Base-by-base conservation (phyloP, 352 stramenopile genomes). In the Aphanomyces cochlioides region DNA sequence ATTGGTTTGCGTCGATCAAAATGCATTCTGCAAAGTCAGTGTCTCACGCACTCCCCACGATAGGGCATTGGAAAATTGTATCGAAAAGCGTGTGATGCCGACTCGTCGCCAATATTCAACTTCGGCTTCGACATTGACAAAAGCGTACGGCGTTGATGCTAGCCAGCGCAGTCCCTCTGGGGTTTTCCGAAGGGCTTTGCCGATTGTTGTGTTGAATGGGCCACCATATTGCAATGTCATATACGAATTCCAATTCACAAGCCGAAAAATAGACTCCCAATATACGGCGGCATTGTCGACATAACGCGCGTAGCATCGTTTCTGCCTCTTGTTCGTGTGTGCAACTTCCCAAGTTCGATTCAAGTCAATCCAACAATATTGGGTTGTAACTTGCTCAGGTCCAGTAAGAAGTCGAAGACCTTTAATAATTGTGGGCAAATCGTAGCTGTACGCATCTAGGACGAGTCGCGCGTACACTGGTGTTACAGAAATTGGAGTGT, bases 321-420 rank as follows among this genome's bases (percentile, higher is more conserved):
- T 4, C 28, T 70, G 64, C 1, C 64, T 47, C 13, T 4, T 13
- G 3, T 4, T 5, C 2, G 64, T 61, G 64, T 70, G 64, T 19
- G 64, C 64, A 4, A 70, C 48, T 36, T 70, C 64, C 64, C 64
- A 70, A n/a, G 45, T 60, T 8, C 34, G 12, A 36, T 63, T 61
- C 8, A 63, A 61, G 40, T 70, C 64, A 17, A 70, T 37, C 64
- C 64, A 70, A 37, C 64, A 70, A 38, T 39, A 56, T 19, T 69
- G 63, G 5, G 63, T 59, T 7, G 19, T 17, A 7, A 70, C 47
- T 17, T 58, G 10, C 19, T 58, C 21, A 15, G 41, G 41, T 7
- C 5, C n/a, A n/a, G n/a, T n/a, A n/a, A n/a, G 7, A 5, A 8
- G 5, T 21, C 21, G 59, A 8, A 57, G 59, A 7, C 13, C 5